A percentile compares a stretch with the other conserved stretches of the same genome.
Conservation (phyloP, 768 basidiomycete species). For the Xerocomus brunneocitrinus region DNA sequence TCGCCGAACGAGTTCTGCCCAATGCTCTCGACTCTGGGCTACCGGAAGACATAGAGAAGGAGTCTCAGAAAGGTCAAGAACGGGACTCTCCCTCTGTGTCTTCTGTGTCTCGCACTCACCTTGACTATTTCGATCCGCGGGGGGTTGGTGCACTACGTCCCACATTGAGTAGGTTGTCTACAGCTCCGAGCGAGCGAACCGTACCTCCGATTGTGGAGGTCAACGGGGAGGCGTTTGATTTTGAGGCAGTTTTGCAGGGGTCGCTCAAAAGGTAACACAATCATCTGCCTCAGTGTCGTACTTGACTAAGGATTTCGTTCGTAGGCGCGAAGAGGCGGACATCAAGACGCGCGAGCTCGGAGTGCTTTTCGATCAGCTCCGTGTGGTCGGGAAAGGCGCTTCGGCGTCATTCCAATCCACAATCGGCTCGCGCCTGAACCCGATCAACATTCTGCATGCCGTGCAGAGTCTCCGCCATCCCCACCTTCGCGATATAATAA, state of each 20-base stretch:
- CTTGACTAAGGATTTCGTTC: not conserved
- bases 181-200: conserved; percentile 2
- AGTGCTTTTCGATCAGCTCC: conserved; percentile 54
- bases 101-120: conserved; percentile 31
- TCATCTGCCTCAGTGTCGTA: not conserved
- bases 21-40: not conserved
- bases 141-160: conserved; percentile 35
- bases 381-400: conserved; percentile 56
- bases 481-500: conserved; percentile 50
- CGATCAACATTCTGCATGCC: conserved; percentile 37
- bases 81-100: not conserved
- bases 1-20: not conserved
- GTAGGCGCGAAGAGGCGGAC: conserved; percentile 44
- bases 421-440: conserved; percentile 58
- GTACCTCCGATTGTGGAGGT: not conserved
- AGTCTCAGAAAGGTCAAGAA: not conserved
- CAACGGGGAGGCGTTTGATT: conserved; percentile 27
- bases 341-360: conserved; percentile 54
- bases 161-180: conserved; percentile 12
- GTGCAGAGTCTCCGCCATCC: conserved; percentile 54
- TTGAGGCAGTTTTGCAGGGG: conserved; percentile 26
- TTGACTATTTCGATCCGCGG: conserved; percentile 53
- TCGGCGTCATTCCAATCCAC: conserved; percentile 53
- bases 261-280: conserved; percentile 17
- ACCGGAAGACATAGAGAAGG: conserved; percentile 7